These are phyloP conservation scores for Byssochlamys sp. DNA, from an alignment of 2,329 filamentous ascomycete genomes.

Conservation along the genomic window DNA sequence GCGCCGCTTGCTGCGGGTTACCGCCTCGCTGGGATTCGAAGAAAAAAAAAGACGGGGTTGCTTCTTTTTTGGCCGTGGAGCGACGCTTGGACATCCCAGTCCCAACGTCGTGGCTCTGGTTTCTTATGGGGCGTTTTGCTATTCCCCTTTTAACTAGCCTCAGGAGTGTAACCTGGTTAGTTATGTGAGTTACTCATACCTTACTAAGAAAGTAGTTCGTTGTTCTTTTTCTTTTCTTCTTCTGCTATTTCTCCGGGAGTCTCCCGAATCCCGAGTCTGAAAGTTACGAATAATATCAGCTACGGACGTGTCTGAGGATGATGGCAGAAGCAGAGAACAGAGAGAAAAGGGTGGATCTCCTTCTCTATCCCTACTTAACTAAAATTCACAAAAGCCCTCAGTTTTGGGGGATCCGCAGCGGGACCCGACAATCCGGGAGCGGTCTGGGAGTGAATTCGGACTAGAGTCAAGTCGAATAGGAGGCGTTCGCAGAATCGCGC, in stretches of 20 bases:
- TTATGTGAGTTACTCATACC: not conserved
- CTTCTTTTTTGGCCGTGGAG: not conserved
- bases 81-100: not conserved
- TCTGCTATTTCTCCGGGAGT: not conserved
- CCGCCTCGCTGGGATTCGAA: not conserved
- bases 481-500: not conserved
- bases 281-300: not conserved
- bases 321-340: too few relatives aligned
- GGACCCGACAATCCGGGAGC: not conserved
- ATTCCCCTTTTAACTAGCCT: not conserved
- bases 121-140: not conserved
- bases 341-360: not conserved
- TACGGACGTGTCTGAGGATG: not conserved
- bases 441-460: not conserved
- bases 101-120: not conserved
- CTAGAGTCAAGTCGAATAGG: too few relatives aligned
- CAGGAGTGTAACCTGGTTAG: not conserved
- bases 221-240: not conserved
- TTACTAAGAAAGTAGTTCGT: not conserved
- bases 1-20: not conserved
- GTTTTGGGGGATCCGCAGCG: not conserved
- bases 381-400: not conserved
- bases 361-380: not conserved
- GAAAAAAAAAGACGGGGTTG: not conserved
- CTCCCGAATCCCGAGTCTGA: not conserved